phyloP scores from a whole-genome alignment of 352 stramenopile species.

The Pythium monospermum region DNA sequence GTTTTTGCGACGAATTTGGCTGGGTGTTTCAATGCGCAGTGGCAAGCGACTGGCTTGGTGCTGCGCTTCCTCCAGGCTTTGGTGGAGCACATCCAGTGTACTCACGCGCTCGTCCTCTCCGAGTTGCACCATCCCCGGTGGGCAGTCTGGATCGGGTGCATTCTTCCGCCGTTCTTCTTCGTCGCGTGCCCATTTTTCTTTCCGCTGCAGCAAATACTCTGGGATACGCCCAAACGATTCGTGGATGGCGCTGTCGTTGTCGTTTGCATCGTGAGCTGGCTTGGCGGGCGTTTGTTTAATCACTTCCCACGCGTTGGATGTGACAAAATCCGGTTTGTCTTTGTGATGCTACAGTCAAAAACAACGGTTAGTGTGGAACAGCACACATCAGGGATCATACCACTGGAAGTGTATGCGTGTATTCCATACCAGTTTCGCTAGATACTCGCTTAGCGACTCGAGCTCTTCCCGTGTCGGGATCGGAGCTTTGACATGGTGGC shows the following conservation, averaged over 20 bases:
- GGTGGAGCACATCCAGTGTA: constrained; percentile 58
- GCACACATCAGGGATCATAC: too few relatives aligned
- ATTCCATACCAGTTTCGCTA: constrained; percentile 15
- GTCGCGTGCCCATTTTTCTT: constrained; percentile 78
- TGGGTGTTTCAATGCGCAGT: constrained; percentile 80
- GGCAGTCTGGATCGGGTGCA: constrained; percentile 78
- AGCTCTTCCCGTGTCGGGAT: constrained; percentile 19
- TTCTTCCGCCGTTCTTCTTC: constrained; percentile 74
- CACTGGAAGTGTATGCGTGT: too few relatives aligned
- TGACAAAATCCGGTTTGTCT: constrained; percentile 62
- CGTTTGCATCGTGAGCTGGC: constrained; percentile 13
- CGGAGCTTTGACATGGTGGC: constrained; percentile 17
- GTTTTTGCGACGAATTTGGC: constrained; percentile 75
- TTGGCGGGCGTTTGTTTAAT: constrained; percentile 43
- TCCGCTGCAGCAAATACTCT: constrained; percentile 61
- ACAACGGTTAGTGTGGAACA: too few relatives aligned
- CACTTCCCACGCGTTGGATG: constrained; percentile 70
- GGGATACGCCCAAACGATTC: constrained; percentile 61
- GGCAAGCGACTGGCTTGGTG: constrained; percentile 71
- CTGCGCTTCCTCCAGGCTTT: constrained; percentile 56
- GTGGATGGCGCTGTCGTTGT: constrained; percentile 16
- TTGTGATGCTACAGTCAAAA: constrained; percentile 43
- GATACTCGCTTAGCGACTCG: constrained; percentile 12
- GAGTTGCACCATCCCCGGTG: constrained; percentile 79
- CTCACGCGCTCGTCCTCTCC: constrained; percentile 73